Conservation (phyloP, 768 basidiomycete genomes). For the Xerocomellus amylosporus region DNA sequence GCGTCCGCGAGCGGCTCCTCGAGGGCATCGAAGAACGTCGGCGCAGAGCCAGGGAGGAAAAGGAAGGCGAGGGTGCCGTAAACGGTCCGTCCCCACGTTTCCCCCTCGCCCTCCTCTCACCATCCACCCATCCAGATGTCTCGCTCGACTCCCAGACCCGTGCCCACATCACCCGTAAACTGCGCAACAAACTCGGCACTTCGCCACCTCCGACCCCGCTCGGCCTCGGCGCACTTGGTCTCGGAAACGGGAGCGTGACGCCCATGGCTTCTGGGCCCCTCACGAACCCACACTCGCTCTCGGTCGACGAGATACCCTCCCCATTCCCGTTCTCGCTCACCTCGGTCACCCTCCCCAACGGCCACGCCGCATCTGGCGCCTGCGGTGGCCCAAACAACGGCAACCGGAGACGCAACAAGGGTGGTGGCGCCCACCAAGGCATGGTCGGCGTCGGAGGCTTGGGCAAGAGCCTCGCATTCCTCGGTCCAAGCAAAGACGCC, state of each 20-base stretch:
- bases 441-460: conserved; percentile 60
- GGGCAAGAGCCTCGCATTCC: conserved; percentile 65
- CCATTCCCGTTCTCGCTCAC: conserved; percentile 78
- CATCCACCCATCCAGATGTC: conserved; percentile 49
- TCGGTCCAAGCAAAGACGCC: conserved; percentile 57
- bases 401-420: conserved; percentile 47
- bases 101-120: conserved; percentile 4
- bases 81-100: conserved; percentile 46
- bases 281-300: conserved; percentile 79
- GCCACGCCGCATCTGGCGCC: conserved; percentile 33
- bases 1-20: conserved; percentile 71
- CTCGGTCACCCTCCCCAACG: conserved; percentile 43
- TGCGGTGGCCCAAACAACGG: conserved; percentile 41
- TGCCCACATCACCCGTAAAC: conserved; percentile 78
- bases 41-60: conserved; percentile 78
- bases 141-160: conserved; percentile 73
- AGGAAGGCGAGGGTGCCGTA: conserved; percentile 81
- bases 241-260: conserved; percentile 42
- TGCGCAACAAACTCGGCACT: conserved; percentile 75
- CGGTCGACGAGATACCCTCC: conserved; percentile 83
- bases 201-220: conserved; percentile 78
- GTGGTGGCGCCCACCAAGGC: conserved; percentile 51
- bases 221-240: conserved; percentile 34
- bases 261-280: conserved; percentile 69
- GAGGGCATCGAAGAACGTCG: conserved; percentile 85